Evolutionary conservation across 805 yeast genomes (phyloP).

Genomic region (Schizosaccharomyces lindneri): DNA sequence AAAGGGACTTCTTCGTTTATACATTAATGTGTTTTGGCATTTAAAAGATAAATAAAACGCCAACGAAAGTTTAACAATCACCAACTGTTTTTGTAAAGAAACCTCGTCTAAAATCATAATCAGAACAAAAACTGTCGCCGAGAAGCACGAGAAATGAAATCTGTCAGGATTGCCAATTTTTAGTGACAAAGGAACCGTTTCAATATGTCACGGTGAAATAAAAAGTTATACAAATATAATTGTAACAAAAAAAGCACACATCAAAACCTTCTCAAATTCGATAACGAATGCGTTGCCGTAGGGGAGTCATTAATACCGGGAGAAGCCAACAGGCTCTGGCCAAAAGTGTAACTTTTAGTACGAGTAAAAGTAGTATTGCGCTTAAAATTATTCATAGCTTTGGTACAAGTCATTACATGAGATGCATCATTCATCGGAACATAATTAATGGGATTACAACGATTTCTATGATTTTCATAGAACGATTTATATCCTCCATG

Average conservation of each 20-base stretch:
- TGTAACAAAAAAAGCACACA: not conserved
- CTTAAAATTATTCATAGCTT: constrained; percentile 28
- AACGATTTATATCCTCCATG: constrained; percentile 81
- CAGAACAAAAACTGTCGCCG: too few species aligned
- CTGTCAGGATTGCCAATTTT: too few species aligned
- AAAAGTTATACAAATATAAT: not conserved
- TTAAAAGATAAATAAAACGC: too few species aligned
- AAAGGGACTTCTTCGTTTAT: too few species aligned
- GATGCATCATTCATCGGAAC: constrained; percentile 57
- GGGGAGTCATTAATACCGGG: not conserved
- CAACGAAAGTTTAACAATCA: too few species aligned
- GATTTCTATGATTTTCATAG: constrained; percentile 28
- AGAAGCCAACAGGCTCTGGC: not conserved
- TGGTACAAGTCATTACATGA: constrained; percentile 24
- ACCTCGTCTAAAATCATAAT: too few species aligned
- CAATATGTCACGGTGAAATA: too few species aligned
- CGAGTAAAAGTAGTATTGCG: constrained; percentile 7
- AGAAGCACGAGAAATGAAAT: too few species aligned
- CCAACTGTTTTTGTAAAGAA: too few species aligned
- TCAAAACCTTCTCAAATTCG: not conserved
- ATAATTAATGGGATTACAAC: constrained; percentile 48
- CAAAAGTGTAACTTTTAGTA: constrained; percentile 4
- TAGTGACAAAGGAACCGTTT: too few species aligned
- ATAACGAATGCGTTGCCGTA: not conserved
- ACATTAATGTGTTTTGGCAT: too few species aligned